These are phyloP conservation scores for Rhodotorula sp. DNA, from an alignment of 1,284 basidiomycete genomes.

Conservation along the genomic window DNA sequence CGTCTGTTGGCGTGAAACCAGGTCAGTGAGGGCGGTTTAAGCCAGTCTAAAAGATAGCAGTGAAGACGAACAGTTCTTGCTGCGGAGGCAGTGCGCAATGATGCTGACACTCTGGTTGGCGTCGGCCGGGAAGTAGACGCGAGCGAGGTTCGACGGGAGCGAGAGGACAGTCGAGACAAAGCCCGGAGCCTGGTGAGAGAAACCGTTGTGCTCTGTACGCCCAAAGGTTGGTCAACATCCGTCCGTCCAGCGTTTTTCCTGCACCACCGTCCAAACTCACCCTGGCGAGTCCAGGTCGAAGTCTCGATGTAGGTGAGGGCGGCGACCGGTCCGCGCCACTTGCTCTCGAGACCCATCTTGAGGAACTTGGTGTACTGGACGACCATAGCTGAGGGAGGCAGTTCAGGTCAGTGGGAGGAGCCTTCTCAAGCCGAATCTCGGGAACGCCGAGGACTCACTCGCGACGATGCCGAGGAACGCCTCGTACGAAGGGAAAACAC, in stretches of 20 bases:
- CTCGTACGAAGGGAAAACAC: slow-evolving; percentile 83
- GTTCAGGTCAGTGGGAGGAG: not conserved
- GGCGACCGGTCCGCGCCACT: slow-evolving; percentile 69
- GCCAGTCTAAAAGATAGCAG: not conserved
- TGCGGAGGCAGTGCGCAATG: slow-evolving; percentile 73
- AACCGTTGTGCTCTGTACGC: slow-evolving; percentile 55
- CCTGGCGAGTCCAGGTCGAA: not conserved
- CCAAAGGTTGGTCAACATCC: not conserved
- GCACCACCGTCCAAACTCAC: not conserved
- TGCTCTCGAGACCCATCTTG: slow-evolving; percentile 67
- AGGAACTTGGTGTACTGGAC: slow-evolving; percentile 77
- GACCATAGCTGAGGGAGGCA: slow-evolving; percentile 25
- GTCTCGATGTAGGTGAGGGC: slow-evolving; percentile 73
- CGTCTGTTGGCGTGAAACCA: slow-evolving; percentile 46
- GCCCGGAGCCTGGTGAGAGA: slow-evolving; percentile 61
- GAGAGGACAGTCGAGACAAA: slow-evolving; percentile 79
- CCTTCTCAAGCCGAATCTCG: not conserved
- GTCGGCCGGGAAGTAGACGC: slow-evolving; percentile 87
- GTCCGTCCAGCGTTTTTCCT: too few relatives aligned
- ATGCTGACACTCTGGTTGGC: slow-evolving; percentile 75
- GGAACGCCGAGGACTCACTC: slow-evolving; percentile 23
- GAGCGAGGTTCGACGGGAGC: slow-evolving; percentile 67
- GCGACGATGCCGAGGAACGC: slow-evolving; percentile 70
- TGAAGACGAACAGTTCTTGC: slow-evolving; percentile 61
- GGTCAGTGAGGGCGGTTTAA: not conserved